Evolutionary conservation across 768 basidiomycete genomes (phyloP), one percentile per base, ranked within the genome.

Genomic region (Dendrothele bispora): DNA sequence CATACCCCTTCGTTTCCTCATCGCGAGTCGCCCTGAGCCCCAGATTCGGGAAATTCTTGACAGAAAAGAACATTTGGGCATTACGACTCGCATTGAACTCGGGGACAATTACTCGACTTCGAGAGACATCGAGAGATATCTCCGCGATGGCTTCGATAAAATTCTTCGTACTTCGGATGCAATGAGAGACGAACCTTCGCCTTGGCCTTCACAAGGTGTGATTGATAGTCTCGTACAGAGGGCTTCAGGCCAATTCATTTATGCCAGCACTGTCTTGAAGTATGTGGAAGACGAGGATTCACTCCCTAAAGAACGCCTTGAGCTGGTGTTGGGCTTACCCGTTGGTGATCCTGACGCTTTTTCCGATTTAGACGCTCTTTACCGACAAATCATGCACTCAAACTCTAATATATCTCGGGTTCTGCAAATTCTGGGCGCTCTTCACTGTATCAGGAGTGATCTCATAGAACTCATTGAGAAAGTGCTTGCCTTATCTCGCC

Each of bases 11-110:
- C 39, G 56, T 11, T 57, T 61, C 39, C 45, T 61, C 10, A 45
- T 65, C 14, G 50, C 57, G n/a, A 67, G 64, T 49, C 57, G 65
- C 4, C 59, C 58, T 3, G 65, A 67, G 39, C 51, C 50, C 15
- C 52, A 57, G 21, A 61, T 67, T n/a, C 47, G 35, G 3, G 27
- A 34, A 15, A 38, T 48, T 3, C 39, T 56, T 28, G n/a, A n/a
- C n/a, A n/a, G 11, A 39, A 18, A n/a, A n/a, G n/a, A n/a, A n/a
- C n/a, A n/a, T n/a, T n/a, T n/a, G n/a, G n/a, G n/a, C n/a, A n/a
- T n/a, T n/a, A n/a, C n/a, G n/a, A 37, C 29, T 45, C 26, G 26
- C 50, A 6, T 21, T 20, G 18, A 24, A n/a, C 14, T 40, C 8
- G 28, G 34, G 24, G 41, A 43, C 27, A 30, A 25, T 10, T 28